Base-by-base conservation (phyloP, 768 basidiomycete genomes). In the Trichaptum fuscoviolaceum region DNA sequence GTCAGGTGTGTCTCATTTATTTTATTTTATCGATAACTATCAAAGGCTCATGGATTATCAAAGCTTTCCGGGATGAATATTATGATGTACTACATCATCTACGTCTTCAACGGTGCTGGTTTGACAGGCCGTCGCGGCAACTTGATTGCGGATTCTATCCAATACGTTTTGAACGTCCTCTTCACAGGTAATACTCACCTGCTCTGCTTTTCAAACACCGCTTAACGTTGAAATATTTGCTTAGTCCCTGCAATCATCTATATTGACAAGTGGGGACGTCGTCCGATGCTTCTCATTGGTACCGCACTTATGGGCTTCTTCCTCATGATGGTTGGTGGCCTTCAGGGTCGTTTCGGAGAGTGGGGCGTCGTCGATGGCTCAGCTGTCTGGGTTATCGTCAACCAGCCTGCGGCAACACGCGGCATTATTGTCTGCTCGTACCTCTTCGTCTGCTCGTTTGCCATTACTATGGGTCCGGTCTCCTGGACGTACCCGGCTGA, bases 201-300 rank as follows among this genome's bases (percentile, higher is more conserved):
- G 8, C 30, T 1, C 42, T 52, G 3, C 42, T 52, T 15, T 12
- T 20, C 42, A 52, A 52, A 52, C 5, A 12, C 15, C 77, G 75
- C 8, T 10, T 72, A 84, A 59, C 76, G 84, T 62, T 84, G 80
- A n/a, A n/a, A 67, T 78, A 83, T 1, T 63, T 20, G 80, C 30
- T 83, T 84, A 23, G 74, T 86, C 42, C 84, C 82, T 9, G 82
- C 82, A 0, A 82, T 85, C 69, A 68, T 83, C 71, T 91, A 85
- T 77, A 90, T 91, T 71, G 91, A 93, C 75, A 82, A 79, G 75
- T 91, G 89, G 88, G 91, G 91, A 66, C 88, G 91, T 57, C 83
- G 90, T 23, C 90, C 91, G 7, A 88, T 92, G 81, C 79, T 93
- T 1, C 78, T 93, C 66, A 77, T 76, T 63, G 91, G 88, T 30